These are phyloP conservation scores for Vaccinium vitisidaea DNA, from an alignment of 148 eudicot species.

Conservation along the genomic window DNA sequence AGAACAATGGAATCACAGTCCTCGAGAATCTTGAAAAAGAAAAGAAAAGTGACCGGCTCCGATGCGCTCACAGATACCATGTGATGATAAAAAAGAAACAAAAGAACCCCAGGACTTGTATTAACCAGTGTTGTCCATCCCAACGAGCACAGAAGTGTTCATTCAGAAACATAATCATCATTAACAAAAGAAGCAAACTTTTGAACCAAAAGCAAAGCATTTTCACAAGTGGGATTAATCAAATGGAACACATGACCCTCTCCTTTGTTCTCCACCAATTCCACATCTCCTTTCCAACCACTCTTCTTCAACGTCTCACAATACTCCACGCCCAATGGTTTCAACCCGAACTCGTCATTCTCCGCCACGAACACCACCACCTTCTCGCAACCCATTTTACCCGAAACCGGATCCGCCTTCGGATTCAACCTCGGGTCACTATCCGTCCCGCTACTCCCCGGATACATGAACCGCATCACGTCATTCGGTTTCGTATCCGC, in stretches of 20 bases:
- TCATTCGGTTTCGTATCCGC: conserved; percentile 20
- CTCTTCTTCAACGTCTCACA: conserved; percentile 30
- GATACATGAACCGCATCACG: conserved; percentile 27
- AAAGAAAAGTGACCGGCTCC: no score
- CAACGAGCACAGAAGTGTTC: background rate
- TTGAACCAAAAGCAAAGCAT: conserved; percentile 15
- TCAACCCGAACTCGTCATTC: conserved; percentile 24
- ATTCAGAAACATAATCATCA: background rate
- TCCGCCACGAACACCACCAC: conserved; percentile 40
- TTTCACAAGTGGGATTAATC: background rate
- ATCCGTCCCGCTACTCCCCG: conserved; percentile 21
- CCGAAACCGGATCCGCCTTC: conserved; percentile 28
- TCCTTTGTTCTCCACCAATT: conserved; percentile 39
- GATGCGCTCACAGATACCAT: no score
- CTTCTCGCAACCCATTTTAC: conserved; percentile 22
- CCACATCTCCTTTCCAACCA: conserved; percentile 40
- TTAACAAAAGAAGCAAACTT: conserved; percentile 20
- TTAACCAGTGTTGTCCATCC: no score
- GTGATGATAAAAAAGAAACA: no score
- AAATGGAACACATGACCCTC: conserved; percentile 40
- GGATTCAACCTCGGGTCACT: conserved; percentile 39
- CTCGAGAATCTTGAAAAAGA: no score
- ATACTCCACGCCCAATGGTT: conserved; percentile 27
- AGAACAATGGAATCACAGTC: no score
- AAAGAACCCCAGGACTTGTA: no score